Evolutionary conservation across 192 early-diverging fungal species (phyloP), one percentile per base, ranked within the genome.

Genomic region (Rhizophagus prolifer): DNA sequence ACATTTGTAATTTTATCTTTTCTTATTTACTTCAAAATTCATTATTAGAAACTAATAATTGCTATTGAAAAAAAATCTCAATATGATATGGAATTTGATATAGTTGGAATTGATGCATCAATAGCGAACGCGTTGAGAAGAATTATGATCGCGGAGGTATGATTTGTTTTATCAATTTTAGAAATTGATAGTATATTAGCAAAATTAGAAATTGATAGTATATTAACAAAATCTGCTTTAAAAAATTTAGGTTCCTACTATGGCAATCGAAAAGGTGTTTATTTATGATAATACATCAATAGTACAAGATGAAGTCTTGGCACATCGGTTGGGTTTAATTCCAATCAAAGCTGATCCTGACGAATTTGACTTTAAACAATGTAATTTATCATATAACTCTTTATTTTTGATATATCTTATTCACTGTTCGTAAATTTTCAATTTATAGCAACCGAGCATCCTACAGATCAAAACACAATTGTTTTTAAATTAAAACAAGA

Each of bases 241-340:
- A 34, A n/a, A 26, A 54, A 31, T 30, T 30, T 34, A 91, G 89
- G 88, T 99, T 21, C 96, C 97, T 21, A 96, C 96, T 1, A 95
- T 99, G 96, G 97, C 97, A 5, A 97, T 98, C 61, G 96, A 98
- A 80, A 90, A 92, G 25, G 95, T 98, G 26, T 99, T 91, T 81
- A 86, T 97, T 59, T 86, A 91, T 82, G 93, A 97, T 86, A 97
- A 97, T 86, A 96, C 93, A 1, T 90, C 90, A 2, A 88, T 99
- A 54, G 88, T 99, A 76, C 92, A 94, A 65, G 97, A 99, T 82
- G 96, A 99, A 82, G 89, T 99, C 8, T 78, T 98, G 58, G 92
- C 96, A 19, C 95, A 97, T 70, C 90, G 97, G 30, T 82, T 99
- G 58, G 97, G 97, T 16, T 83, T 99, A 78, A 86, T 99, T 62